phyloP scores from a whole-genome alignment of 148 eudicot genomes.

The Amaranthus palmeri region DNA sequence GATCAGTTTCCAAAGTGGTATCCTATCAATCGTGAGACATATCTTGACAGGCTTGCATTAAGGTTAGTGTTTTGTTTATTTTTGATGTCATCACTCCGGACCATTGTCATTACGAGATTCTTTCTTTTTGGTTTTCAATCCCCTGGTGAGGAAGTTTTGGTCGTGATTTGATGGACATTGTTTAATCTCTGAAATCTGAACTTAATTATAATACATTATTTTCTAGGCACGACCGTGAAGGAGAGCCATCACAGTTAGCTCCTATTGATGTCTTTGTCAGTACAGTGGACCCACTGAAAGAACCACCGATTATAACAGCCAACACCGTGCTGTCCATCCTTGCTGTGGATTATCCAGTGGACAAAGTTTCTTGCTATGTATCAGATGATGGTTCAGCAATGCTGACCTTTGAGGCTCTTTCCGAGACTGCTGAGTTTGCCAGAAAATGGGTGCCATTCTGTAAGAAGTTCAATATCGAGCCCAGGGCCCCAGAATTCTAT shows the following conservation, averaged over 20 bases:
- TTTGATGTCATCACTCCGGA: neutral
- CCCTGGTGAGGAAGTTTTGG: neutral
- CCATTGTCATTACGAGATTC: neutral
- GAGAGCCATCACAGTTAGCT: slow-evolving; percentile 91
- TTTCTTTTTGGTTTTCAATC: neutral
- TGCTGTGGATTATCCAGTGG: slow-evolving; percentile 94
- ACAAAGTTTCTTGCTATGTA: slow-evolving; percentile 93
- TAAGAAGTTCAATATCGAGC: slow-evolving; percentile 89
- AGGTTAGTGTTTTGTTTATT: slow-evolving; percentile 45
- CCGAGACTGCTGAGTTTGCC: slow-evolving; percentile 95
- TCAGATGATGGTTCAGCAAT: slow-evolving; percentile 99
- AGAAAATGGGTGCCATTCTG: slow-evolving; percentile 96
- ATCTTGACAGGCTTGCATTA: slow-evolving; percentile 86
- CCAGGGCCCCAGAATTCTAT: slow-evolving; percentile 96
- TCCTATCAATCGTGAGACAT: slow-evolving; percentile 95
- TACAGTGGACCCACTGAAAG: slow-evolving; percentile 97
- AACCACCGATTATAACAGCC: slow-evolving; percentile 94
- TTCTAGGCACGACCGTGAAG: slow-evolving; percentile 83
- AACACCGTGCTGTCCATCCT: slow-evolving; percentile 93
- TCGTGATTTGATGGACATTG: neutral
- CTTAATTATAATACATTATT: slow-evolving; percentile 4
- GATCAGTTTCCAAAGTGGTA: slow-evolving; percentile 99
- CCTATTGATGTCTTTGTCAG: slow-evolving; percentile 93
- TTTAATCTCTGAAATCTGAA: neutral
- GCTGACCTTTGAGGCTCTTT: slow-evolving; percentile 83